Percentiles rank a stretch among this genome's conserved stretches.
Conservation (phyloP, 306 rosid genomes). For the Gastrolobium villosum region DNA sequence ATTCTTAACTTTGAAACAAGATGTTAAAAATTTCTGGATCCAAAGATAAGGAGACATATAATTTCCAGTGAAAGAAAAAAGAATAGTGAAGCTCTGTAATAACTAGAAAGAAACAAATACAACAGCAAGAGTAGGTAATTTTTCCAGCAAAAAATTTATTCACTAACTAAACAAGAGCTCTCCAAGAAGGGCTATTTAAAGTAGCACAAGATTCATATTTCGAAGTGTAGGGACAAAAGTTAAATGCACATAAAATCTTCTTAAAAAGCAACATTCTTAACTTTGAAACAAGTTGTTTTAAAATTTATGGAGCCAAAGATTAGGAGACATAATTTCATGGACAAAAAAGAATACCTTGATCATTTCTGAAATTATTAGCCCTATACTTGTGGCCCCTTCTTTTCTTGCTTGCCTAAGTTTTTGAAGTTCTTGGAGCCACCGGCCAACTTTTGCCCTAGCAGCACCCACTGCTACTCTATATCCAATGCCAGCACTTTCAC, state of each 20-base stretch:
- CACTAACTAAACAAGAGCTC: conserved; percentile 35
- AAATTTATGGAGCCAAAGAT: conserved; percentile 1
- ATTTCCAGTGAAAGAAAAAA: conserved; percentile 1
- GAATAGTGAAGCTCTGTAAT: conserved; percentile 42
- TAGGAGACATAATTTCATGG: conserved; percentile 18
- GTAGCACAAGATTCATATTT: conserved; percentile 32
- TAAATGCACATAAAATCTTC: conserved; percentile 13
- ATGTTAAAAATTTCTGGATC: background rate
- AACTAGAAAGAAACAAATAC: conserved; percentile 38
- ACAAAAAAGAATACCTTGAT: conserved; percentile 73
- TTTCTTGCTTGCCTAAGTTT: conserved; percentile 98
- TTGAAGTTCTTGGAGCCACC: conserved; percentile 99
- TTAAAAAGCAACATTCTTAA: conserved; percentile 16
- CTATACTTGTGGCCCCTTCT: conserved; percentile 97
- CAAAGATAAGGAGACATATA: conserved; percentile 26
- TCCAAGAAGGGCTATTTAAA: conserved; percentile 25
- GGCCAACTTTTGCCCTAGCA: conserved; percentile 91
- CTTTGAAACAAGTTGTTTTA: conserved; percentile 3
- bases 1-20: conserved; percentile 24
- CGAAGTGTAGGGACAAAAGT: conserved; percentile 32
- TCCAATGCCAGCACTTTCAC: conserved; percentile 92
- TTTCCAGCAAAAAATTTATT: conserved; percentile 39
- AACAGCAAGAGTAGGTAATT: conserved; percentile 33
- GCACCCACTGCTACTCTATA: conserved; percentile 88
- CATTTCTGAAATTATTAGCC: conserved; percentile 89